phyloP scores from a whole-genome alignment of 805 yeast species.

The Schwanniomyces vanrijiae region DNA sequence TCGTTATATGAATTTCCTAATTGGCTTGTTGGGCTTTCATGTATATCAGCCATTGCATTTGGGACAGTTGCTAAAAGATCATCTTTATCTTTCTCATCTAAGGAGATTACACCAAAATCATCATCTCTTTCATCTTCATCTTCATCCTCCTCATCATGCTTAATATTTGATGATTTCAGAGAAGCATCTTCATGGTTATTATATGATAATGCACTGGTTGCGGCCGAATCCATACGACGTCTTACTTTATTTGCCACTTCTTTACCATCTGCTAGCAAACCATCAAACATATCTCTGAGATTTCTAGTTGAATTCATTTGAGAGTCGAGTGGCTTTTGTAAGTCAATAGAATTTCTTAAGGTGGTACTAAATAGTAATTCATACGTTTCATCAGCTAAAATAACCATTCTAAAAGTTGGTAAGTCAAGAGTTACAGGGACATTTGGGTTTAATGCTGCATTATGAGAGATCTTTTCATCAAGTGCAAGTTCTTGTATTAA shows the following conservation, averaged over 20 bases:
- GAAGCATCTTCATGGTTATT: constrained; percentile 21
- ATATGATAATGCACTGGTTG: constrained; percentile 30
- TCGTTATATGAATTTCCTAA: constrained; percentile 5
- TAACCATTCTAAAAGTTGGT: constrained; percentile 92
- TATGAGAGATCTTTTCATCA: constrained; percentile 50
- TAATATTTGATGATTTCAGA: constrained; percentile 21
- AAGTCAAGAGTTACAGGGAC: constrained; percentile 72
- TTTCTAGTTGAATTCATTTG: constrained; percentile 53
- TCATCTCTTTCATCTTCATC: constrained; percentile 52
- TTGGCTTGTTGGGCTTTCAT: constrained; percentile 12
- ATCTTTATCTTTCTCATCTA: constrained; percentile 47
- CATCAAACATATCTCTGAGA: constrained; percentile 85
- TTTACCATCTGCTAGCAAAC: constrained; percentile 87
- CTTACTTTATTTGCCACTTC: constrained; percentile 89
- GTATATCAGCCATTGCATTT: constrained; percentile 34
- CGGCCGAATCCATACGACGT: constrained; percentile 78
- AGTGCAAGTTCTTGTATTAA: constrained; percentile 37
- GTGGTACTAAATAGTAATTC: constrained; percentile 79
- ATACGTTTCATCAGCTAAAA: constrained; percentile 90
- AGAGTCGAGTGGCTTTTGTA: constrained; percentile 52
- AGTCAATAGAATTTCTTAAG: constrained; percentile 64
- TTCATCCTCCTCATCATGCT: constrained; percentile 13
- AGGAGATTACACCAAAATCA: constrained; percentile 40
- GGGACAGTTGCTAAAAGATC: constrained; percentile 51
- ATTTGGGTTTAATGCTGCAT: constrained; percentile 80